Conservation (phyloP, 2,329 filamentous ascomycete species). For the Aspergillus sp. region DNA sequence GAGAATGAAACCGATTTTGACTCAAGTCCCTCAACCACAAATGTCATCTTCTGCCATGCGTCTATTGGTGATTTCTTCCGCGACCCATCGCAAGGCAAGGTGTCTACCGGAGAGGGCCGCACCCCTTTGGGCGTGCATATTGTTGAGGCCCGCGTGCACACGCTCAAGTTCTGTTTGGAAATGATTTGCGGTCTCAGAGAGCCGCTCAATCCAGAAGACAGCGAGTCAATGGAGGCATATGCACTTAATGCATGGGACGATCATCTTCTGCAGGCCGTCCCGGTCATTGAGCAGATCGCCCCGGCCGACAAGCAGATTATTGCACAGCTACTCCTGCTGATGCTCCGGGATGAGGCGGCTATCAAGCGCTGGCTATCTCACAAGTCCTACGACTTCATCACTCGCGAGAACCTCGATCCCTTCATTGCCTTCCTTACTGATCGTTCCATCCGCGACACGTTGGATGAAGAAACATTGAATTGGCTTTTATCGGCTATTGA, state of each 20-base stretch:
- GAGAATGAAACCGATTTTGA: constrained; percentile 15
- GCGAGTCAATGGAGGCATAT: background rate
- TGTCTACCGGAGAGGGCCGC: constrained; percentile 9
- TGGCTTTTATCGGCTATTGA: constrained; percentile 5
- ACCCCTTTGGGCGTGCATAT: constrained; percentile 17
- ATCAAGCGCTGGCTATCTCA: background rate
- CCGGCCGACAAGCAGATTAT: background rate
- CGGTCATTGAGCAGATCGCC: background rate
- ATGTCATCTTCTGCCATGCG: constrained; percentile 22
- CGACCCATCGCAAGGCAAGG: constrained; percentile 13
- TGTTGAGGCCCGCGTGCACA: constrained; percentile 12
- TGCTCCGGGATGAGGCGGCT: background rate
- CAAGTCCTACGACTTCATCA: background rate
- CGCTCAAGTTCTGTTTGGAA: constrained; percentile 4
- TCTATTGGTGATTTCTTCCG: constrained; percentile 26
- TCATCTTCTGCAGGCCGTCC: background rate
- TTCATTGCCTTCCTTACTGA: background rate
- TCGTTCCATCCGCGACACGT: background rate
- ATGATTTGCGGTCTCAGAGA: background rate
- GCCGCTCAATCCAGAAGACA: background rate
- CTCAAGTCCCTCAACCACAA: constrained; percentile 18
- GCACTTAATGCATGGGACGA: background rate
- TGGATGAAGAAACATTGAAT: background rate
- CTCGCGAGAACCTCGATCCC: background rate
- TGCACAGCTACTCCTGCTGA: background rate